phyloP scores from a whole-genome alignment of 2,329 filamentous ascomycete genomes.

The Aspergillus hortae region DNA sequence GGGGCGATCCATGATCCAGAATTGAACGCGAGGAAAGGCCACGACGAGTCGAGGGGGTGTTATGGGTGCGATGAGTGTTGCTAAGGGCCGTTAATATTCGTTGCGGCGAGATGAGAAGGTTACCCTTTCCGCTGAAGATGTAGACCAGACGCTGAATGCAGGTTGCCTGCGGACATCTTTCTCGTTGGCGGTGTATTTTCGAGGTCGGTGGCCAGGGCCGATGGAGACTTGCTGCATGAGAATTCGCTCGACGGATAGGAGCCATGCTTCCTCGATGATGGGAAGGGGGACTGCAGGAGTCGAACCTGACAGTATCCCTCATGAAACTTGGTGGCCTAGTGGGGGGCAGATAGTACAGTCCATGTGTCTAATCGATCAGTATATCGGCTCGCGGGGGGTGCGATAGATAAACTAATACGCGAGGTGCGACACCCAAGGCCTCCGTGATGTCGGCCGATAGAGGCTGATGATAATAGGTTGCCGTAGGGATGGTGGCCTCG shows the following conservation, averaged over 20 bases:
- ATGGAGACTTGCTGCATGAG: neutral
- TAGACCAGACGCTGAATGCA: neutral
- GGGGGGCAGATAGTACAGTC: neutral
- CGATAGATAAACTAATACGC: neutral
- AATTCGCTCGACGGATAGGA: neutral
- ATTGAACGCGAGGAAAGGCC: neutral
- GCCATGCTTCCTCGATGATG: neutral
- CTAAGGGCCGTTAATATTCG: neutral
- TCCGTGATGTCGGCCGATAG: neutral
- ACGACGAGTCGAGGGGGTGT: neutral
- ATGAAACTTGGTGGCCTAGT: neutral
- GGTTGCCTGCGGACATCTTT: neutral
- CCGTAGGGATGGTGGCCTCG: no score
- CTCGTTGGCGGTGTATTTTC: neutral
- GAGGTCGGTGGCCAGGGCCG: neutral
- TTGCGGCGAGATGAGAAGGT: neutral
- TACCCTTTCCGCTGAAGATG: neutral
- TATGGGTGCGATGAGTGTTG: neutral
- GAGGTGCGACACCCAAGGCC: neutral
- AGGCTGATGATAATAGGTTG: no score
- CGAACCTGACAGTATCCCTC: neutral
- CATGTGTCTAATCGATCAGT: neutral
- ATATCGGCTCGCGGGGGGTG: neutral
- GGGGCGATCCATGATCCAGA: neutral
- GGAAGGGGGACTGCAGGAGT: neutral